phyloP scores from a whole-genome alignment of 192 early-diverging fungal species.

The Coemansia sp. region DNA sequence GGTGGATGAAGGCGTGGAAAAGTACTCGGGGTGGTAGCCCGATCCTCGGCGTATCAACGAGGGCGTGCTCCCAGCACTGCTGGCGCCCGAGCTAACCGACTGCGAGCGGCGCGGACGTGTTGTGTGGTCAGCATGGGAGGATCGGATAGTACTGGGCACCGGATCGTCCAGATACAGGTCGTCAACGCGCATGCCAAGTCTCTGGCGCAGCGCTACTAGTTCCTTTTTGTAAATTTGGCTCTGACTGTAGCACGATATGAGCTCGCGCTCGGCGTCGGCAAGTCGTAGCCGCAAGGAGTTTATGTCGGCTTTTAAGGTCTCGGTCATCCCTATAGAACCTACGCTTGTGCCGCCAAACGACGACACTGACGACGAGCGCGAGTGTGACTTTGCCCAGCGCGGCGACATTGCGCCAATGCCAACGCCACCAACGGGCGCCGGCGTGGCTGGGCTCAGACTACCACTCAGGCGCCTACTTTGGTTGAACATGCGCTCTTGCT shows the following conservation, averaged over 20 bases:
- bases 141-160: constrained; percentile 41
- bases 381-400: constrained; percentile 44
- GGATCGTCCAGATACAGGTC: constrained; percentile 55
- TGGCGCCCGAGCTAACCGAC: constrained; percentile 51
- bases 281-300: constrained; percentile 53
- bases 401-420: constrained; percentile 43
- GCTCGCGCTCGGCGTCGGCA: constrained; percentile 52
- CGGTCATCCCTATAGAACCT: constrained; percentile 45
- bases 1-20: constrained; percentile 16
- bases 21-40: constrained; percentile 43
- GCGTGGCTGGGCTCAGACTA: constrained; percentile 62
- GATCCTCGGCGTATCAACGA: constrained; percentile 35
- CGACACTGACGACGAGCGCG: constrained; percentile 51
- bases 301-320: constrained; percentile 55
- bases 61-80: constrained; percentile 43
- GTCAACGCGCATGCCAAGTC: constrained; percentile 54
- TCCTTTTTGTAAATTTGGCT: constrained; percentile 59
- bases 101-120: constrained; percentile 50
- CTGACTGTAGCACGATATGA: constrained; percentile 53
- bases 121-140: constrained; percentile 13
- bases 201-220: constrained; percentile 51
- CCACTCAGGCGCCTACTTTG: constrained; percentile 67
- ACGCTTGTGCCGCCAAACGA: constrained; percentile 49
- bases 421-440: constrained; percentile 12
- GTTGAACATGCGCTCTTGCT: constrained; percentile 92